Evolutionary conservation across 1,139 yeast species (phyloP).

Genomic region (Pichia cactophila): DNA sequence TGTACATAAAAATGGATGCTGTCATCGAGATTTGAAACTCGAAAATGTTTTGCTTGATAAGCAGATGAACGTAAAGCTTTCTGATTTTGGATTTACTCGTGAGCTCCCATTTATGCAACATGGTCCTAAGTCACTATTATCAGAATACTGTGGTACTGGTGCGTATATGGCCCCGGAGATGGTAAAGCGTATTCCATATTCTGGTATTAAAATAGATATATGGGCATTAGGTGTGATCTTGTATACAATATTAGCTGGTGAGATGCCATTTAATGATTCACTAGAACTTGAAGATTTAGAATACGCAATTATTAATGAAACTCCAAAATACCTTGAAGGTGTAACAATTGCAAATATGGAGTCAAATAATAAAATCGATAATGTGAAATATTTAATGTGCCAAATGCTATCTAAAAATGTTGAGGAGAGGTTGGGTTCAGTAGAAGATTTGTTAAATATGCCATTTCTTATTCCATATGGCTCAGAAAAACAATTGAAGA

Average conservation of each 20-base stretch:
- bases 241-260: conserved; percentile 81
- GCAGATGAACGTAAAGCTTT: conserved; percentile 59
- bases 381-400: conserved; percentile 27
- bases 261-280: conserved; percentile 88
- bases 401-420: conserved; percentile 63
- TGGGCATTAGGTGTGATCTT: conserved; percentile 94
- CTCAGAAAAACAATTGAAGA: conserved; percentile 37
- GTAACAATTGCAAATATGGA: conserved; percentile 10
- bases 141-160: conserved; percentile 89
- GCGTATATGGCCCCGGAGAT: conserved; percentile 97
- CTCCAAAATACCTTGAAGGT: conserved; percentile 47
- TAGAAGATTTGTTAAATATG: conserved; percentile 52
- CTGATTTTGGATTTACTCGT: conserved; percentile 92
- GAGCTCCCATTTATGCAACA: conserved; percentile 39
- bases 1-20: conserved; percentile 73
- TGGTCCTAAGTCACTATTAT: conserved; percentile 33
- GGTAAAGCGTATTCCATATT: conserved; percentile 57
- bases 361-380: conserved; percentile 1
- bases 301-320: conserved; percentile 52
- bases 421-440: conserved; percentile 46
- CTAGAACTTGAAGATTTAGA: conserved; percentile 59
- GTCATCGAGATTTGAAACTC: conserved; percentile 83
- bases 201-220: conserved; percentile 76
- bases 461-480: conserved; percentile 48
- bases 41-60: conserved; percentile 80